phyloP scores from a whole-genome alignment of 805 yeast genomes.

The Candida saitoana region DNA sequence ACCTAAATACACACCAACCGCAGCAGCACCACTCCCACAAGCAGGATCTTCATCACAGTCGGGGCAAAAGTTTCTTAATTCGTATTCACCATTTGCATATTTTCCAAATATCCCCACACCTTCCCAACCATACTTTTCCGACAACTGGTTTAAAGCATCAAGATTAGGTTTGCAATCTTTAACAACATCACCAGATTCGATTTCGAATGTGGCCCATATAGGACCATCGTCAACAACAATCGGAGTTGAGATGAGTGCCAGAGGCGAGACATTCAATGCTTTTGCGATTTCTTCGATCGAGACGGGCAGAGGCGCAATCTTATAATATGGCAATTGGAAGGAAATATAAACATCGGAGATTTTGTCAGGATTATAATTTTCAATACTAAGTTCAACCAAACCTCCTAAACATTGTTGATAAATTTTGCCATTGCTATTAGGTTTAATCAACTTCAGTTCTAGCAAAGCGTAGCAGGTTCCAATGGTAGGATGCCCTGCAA shows the following conservation, averaged over 20 bases:
- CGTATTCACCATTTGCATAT: conserved; percentile 17
- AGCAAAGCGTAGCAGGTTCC: conserved; percentile 48
- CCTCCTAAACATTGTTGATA: conserved; percentile 47
- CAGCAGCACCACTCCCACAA: conserved; percentile 48
- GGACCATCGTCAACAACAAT: conserved; percentile 43
- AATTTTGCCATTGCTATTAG: conserved; percentile 19
- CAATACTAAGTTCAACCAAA: conserved; percentile 29
- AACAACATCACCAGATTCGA: conserved; percentile 29
- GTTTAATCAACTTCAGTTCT: conserved; percentile 30
- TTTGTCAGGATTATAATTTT: conserved; percentile 9
- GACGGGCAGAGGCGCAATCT: conserved; percentile 8
- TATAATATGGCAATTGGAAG: conserved; percentile 26
- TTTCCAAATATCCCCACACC: conserved; percentile 42
- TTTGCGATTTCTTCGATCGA: background rate
- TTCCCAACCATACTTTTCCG: conserved; percentile 14
- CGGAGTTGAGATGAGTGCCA: conserved; percentile 15
- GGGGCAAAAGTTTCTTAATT: conserved; percentile 44
- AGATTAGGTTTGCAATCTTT: conserved; percentile 29
- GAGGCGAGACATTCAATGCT: conserved; percentile 8
- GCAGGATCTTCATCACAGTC: conserved; percentile 50
- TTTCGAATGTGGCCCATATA: conserved; percentile 38
- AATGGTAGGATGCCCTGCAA: conserved; percentile 64
- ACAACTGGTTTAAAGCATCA: conserved; percentile 15
- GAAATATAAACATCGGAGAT: conserved; percentile 10
- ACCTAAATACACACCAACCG: conserved; percentile 22